Evolutionary conservation across 257 asterid species (phyloP), one percentile per base, ranked within the genome.

Genomic region (Rhazya stricta): DNA sequence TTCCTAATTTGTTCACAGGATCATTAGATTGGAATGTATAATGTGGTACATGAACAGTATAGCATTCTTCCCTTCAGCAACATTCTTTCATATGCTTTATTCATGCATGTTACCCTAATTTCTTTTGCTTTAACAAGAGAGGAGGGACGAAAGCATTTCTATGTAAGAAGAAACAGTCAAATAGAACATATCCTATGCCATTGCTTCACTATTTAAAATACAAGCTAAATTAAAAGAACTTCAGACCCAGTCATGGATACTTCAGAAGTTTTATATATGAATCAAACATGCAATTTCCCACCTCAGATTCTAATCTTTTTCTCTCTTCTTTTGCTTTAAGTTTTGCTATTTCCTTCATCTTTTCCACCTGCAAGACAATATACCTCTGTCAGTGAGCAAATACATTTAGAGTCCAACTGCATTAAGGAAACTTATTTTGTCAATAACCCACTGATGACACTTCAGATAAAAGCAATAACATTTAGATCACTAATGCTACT

Each of bases 281-380:
- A 72, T 7, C 19, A 29, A 60, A 30, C 72, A 74, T 34, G 66
- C 46, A 57, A 48, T 50, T 60, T 66, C 90, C 84, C 80, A 94
- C 99, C 97, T 92, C 98, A 11, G 96, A 87, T 77, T 85, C 94
- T 76, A 91, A 81, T 75, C 79, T 85, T 83, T 51, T 88, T 83
- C 82, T 92, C 84, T 89, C 99, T 80, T 92, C 96, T 85, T 85
- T 92, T 46, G 85, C 97, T 86, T 92, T 92, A 30, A 82, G 79
- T 89, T 87, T 91, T 81, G 98, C 98, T 77, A 92, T 89, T 80
- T 88, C 91, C 81, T 92, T 92, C 96, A 92, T 86, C 85, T 91
- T 90, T 67, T 88, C 97, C 46, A 95, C 97, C 98, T 88, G 88
- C 83, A 80, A 69, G 77, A 74, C 58, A 67, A 75, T 37, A 69